Evolutionary conservation across 331 rosid genomes (phyloP), one percentile per base, ranked within the genome.

Genomic region (Dryas integrifolia): DNA sequence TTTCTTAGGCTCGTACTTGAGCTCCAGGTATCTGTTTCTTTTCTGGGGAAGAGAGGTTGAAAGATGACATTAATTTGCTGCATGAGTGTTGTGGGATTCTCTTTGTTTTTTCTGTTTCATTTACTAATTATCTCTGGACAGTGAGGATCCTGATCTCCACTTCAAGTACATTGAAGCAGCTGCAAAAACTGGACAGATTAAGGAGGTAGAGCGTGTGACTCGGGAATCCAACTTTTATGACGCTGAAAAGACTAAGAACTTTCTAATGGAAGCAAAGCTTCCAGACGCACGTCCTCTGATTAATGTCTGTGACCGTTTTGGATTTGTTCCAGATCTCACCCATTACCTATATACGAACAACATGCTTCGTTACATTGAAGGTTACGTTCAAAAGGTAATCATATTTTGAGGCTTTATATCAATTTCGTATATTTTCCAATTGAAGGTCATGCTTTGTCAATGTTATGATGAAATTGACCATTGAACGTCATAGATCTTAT

Each of bases 151-250:
- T 1, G 83, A 75, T 57, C 70, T 80, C 50, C 83, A 80, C 60
- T 80, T 80, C 76, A 80, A 80, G 83, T 80, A 80, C 64, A 80
- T 80, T 46, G 83, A 80, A 64, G 83, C 83, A 18, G 83, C 83
- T 69, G 80, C 83, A 52, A 80, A 70, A 75, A 80, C 83, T 69
- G 83, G 83, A 69, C 83, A 80, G 70, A 80, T 80, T 75, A 80
- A 80, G 83, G 83, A 80, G 64, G 83, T 80, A 47, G 83, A 80
- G 52, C 83, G 83, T 48, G 83, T 80, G 14, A 80, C 83, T 53
- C 72, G 83, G 40, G 83, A 80, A 75, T 80, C 83, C 40, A 80
- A 75, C 44, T 80, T 75, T 66, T 80, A 75, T 63, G 83, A 80
- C 41, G 50, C 80, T 9, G 80, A 80, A 71, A 80, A 80, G 76